phyloP scores from a whole-genome alignment of 1,284 basidiomycete genomes.

The Mycocalia duriaeana region DNA sequence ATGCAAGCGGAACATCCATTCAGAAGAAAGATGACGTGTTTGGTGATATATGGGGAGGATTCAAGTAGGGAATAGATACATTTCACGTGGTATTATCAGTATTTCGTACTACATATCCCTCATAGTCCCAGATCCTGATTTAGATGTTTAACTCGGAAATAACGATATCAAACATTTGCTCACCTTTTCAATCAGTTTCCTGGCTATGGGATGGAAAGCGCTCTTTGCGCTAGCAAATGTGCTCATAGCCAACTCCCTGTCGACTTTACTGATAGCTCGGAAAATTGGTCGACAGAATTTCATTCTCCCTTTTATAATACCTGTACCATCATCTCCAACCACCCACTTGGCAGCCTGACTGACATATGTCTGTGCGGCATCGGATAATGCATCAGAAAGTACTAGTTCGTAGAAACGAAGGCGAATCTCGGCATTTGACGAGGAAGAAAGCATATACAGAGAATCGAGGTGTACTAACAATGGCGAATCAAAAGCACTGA shows the following conservation, averaged over 20 bases:
- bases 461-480: constrained; percentile 53
- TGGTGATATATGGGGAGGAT: constrained; percentile 77
- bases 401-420: constrained; percentile 68
- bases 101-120: no score
- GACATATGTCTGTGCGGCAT: constrained; percentile 45
- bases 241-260: constrained; percentile 58
- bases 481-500: constrained; percentile 46
- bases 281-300: constrained; percentile 78
- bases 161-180: background rate
- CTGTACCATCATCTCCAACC: constrained; percentile 55
- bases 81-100: no score
- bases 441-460: constrained; percentile 48
- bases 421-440: constrained; percentile 69
- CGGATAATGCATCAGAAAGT: constrained; percentile 43
- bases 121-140: constrained; percentile 1
- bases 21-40: constrained; percentile 75
- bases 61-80: constrained; percentile 45
- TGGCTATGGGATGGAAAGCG: constrained; percentile 76
- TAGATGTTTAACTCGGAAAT: no score
- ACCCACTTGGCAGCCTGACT: constrained; percentile 61
- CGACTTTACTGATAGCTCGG: constrained; percentile 48
- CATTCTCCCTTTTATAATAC: constrained; percentile 70
- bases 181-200: constrained; percentile 71
- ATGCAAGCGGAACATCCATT: constrained; percentile 19
- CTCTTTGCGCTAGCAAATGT: constrained; percentile 48